Evolutionary conservation across 441 rosid species (phyloP).

Genomic region (Codiaeum variegatum): DNA sequence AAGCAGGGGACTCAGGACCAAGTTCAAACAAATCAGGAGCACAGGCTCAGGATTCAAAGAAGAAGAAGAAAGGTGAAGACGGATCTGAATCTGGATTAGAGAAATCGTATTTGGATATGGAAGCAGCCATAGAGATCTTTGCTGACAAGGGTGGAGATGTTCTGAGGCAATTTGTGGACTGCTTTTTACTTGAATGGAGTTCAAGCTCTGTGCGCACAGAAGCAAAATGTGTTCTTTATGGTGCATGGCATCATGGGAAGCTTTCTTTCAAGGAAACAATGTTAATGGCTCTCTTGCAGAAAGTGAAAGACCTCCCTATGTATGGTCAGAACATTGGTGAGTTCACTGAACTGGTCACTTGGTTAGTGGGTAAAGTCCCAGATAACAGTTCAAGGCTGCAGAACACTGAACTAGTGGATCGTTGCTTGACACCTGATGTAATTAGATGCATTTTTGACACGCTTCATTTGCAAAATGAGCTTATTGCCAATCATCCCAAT

Average conservation of each 20-base stretch:
- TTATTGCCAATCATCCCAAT: conserved; percentile 99
- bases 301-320: conserved; percentile 71
- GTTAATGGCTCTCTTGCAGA: conserved; percentile 70
- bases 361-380: conserved; percentile 83
- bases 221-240: conserved; percentile 89
- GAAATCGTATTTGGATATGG: conserved; percentile 96
- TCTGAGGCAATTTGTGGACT: conserved; percentile 89
- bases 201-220: conserved; percentile 91
- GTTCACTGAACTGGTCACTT: conserved; percentile 87
- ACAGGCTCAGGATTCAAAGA: conserved; percentile 78
- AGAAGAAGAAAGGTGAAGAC: conserved; percentile 97
- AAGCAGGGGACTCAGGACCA: conserved; percentile 63
- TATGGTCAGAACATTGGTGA: conserved; percentile 98
- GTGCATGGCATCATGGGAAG: conserved; percentile 98
- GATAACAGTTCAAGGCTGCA: conserved; percentile 78
- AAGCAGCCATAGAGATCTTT: conserved; percentile 76
- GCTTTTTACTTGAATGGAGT: conserved; percentile 97
- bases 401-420: conserved; percentile 69
- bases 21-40: conserved; percentile 64
- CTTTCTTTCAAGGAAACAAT: conserved; percentile 78
- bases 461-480: conserved; percentile 95
- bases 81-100: conserved; percentile 81
- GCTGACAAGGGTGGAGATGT: conserved; percentile 71
- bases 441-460: conserved; percentile 87
- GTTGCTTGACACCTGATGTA: conserved; percentile 80